These are phyloP conservation scores for Patellifolia procumbens DNA, from an alignment of 179 eudicot species.

Conservation along the genomic window DNA sequence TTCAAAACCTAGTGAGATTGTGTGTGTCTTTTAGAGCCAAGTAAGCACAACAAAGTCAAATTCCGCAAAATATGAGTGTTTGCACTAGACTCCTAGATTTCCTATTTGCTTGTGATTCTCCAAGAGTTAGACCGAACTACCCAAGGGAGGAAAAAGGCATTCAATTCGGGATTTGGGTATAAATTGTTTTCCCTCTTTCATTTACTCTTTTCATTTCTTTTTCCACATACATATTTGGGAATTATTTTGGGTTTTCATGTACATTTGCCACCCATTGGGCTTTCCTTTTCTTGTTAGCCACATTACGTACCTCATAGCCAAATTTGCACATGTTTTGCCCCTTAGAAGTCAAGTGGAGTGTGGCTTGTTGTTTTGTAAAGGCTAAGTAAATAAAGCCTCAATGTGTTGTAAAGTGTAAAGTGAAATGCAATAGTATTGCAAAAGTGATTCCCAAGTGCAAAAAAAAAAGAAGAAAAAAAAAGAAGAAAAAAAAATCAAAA, in stretches of 20 bases:
- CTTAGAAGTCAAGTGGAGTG: not conserved
- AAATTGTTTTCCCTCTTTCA: not conserved
- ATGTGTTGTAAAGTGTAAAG: not conserved
- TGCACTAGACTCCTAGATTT: not conserved
- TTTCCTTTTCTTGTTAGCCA: not conserved
- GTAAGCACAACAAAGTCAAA: not conserved
- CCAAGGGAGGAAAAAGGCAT: not conserved
- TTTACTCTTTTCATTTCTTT: too few species aligned
- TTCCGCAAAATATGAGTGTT: not conserved
- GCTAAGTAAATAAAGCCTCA: slow-evolving; percentile 1
- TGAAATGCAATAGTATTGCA: slow-evolving; percentile 2
- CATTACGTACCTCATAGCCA: not conserved
- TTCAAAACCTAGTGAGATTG: not conserved
- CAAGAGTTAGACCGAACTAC: not conserved
- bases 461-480: too few species aligned
- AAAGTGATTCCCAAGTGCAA: not conserved
- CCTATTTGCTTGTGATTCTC: not conserved
- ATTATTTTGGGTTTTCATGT: not conserved
- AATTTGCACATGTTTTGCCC: not conserved
- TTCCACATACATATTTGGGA: slow-evolving; percentile 1
- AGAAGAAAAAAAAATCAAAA: too few species aligned
- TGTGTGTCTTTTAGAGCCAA: not conserved
- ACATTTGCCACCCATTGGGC: not conserved
- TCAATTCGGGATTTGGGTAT: too few species aligned
- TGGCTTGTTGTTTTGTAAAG: not conserved